A percentile compares a stretch with the other conserved stretches of the same genome.
phyloP scores from a whole-genome alignment of 768 basidiomycete species.

The Kondoa subrosea region DNA sequence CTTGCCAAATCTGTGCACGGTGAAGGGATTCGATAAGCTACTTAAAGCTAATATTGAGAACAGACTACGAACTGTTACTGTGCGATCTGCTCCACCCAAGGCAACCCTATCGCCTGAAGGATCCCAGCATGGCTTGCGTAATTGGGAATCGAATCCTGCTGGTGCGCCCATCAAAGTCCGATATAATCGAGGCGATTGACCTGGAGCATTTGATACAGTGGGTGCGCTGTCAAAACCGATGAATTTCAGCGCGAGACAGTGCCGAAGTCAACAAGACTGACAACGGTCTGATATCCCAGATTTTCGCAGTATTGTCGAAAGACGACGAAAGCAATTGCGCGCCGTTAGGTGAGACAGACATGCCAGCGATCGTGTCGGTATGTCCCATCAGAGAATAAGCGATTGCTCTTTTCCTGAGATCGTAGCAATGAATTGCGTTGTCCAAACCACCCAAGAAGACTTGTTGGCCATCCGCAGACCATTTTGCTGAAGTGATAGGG shows the following conservation, averaged over 20 bases:
- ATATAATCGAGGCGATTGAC: conserved; percentile 24
- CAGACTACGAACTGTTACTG: conserved; percentile 32
- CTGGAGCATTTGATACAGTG: neutral
- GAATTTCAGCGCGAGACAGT: conserved; percentile 43
- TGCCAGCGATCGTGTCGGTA: conserved; percentile 78
- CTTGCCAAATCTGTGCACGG: neutral
- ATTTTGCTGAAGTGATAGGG: conserved; percentile 86
- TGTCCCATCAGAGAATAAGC: conserved; percentile 69
- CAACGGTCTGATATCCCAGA: conserved; percentile 88
- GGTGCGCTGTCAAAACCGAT: neutral
- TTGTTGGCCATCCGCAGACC: conserved; percentile 56
- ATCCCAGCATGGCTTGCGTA: conserved; percentile 77
- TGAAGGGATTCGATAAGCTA: neutral
- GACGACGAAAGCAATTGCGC: conserved; percentile 76
- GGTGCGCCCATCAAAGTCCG: conserved; percentile 48
- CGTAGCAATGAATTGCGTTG: conserved; percentile 79
- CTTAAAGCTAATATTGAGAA: neutral
- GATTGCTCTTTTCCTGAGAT: conserved; percentile 66
- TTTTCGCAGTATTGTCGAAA: conserved; percentile 69
- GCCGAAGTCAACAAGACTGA: conserved; percentile 60
- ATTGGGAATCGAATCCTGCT: conserved; percentile 78
- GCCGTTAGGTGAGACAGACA: conserved; percentile 79
- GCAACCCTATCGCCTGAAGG: conserved; percentile 35
- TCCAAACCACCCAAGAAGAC: conserved; percentile 85
- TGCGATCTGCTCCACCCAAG: conserved; percentile 36